These are phyloP conservation scores for Aphanoascus verrucosus DNA, from an alignment of 2,329 filamentous ascomycete genomes.

Conservation along the genomic window DNA sequence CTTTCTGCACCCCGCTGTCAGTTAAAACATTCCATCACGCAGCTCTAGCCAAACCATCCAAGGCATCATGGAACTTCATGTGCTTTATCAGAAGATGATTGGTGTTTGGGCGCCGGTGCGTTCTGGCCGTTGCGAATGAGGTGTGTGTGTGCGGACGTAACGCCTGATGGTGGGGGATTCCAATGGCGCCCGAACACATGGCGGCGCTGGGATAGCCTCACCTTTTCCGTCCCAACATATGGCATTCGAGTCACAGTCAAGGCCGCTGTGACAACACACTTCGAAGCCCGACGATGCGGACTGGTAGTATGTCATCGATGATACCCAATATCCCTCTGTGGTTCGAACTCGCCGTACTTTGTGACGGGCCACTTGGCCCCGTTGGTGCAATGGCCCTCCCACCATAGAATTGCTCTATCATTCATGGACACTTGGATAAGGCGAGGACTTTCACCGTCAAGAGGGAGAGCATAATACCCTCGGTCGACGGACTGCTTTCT, in stretches of 20 bases:
- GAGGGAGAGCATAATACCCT: slow-evolving; percentile 1
- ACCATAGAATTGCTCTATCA: neutral
- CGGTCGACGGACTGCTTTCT: neutral
- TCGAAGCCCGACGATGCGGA: neutral
- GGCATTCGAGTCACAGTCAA: neutral
- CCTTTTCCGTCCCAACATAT: slow-evolving; percentile 3
- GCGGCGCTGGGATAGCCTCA: slow-evolving; percentile 6
- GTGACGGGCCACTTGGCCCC: slow-evolving; percentile 1
- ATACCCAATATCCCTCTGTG: neutral
- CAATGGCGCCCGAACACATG: slow-evolving; percentile 9
- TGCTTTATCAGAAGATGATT: neutral
- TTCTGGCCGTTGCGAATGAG: neutral
- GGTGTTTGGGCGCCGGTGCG: neutral
- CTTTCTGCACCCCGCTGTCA: neutral
- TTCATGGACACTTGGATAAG: neutral
- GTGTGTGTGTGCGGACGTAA: neutral
- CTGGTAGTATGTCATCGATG: neutral
- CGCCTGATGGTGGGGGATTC: neutral
- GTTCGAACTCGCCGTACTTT: neutral
- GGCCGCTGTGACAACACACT: slow-evolving; percentile 3
- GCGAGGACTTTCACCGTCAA: neutral
- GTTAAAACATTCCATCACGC: neutral
- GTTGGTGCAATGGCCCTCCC: neutral
- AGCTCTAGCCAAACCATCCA: neutral
- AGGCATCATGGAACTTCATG: neutral